phyloP scores from a whole-genome alignment of 2,329 filamentous ascomycete species.

The Ceratocystis lukuohia region DNA sequence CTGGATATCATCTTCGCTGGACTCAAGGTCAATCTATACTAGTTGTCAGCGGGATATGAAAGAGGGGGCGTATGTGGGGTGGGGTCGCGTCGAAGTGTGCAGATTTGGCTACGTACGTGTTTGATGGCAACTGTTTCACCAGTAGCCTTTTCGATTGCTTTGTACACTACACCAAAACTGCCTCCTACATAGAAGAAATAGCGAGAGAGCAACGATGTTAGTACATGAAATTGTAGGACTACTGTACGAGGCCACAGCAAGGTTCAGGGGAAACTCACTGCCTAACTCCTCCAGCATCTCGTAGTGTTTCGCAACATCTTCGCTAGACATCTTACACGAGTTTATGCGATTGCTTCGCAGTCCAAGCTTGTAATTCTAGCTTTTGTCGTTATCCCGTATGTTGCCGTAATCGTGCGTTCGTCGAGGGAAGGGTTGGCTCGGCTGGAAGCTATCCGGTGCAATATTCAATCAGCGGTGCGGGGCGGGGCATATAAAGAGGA shows the following conservation, averaged over 20 bases:
- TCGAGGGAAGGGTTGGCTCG: background rate
- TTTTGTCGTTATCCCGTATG: background rate
- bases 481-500: background rate
- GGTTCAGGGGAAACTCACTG: constrained; percentile 45
- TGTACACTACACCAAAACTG: constrained; percentile 94
- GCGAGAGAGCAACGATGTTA: constrained; percentile 14
- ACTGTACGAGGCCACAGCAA: background rate
- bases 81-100: background rate
- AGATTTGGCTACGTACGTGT: constrained; percentile 50
- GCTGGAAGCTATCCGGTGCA: background rate
- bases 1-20: constrained; percentile 94
- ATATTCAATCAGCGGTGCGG: background rate
- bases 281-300: constrained; percentile 93
- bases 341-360: background rate
- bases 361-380: background rate
- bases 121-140: constrained; percentile 95
- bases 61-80: background rate
- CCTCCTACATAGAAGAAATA: constrained; percentile 46
- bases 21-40: constrained; percentile 86
- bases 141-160: constrained; percentile 80
- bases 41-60: background rate
- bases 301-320: constrained; percentile 70
- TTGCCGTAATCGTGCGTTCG: background rate
- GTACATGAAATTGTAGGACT: background rate
- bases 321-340: constrained; percentile 37